phyloP scores from a whole-genome alignment of 176 grass and related monocot species.

The Oryza australiensis region DNA sequence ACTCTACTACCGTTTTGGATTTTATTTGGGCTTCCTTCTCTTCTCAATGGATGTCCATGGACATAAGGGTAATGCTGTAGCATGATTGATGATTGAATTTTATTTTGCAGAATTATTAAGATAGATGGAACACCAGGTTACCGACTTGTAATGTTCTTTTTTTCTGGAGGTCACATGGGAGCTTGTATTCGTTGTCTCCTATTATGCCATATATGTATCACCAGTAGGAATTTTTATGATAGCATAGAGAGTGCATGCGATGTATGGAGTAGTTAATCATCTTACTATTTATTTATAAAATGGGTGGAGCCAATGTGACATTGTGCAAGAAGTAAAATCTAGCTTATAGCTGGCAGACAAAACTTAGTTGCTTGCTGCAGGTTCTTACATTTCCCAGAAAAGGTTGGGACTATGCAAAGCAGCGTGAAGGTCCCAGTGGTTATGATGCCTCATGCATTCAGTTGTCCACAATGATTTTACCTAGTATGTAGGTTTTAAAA shows the following conservation, averaged over 20 bases:
- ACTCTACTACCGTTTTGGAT: background rate
- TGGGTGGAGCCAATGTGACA: background rate
- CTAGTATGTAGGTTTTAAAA: background rate
- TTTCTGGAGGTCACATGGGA: background rate
- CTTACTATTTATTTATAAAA: slow-evolving; percentile 10
- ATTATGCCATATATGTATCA: background rate
- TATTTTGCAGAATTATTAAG: background rate
- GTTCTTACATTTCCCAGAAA: background rate
- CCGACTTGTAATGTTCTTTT: background rate
- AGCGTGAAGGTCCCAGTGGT: background rate
- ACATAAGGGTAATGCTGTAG: background rate
- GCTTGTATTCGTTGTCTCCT: background rate
- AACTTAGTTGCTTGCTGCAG: slow-evolving; percentile 2
- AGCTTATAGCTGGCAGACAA: background rate
- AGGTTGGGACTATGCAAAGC: background rate
- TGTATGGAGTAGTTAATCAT: background rate
- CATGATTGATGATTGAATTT: background rate
- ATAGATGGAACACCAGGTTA: background rate
- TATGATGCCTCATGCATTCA: background rate
- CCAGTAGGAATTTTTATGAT: background rate
- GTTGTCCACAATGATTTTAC: background rate
- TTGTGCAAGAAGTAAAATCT: background rate
- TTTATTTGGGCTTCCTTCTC: background rate
- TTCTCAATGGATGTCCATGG: background rate
- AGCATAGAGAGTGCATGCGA: background rate